Conservation (phyloP, 1,284 basidiomycete genomes). For the Boletus semigastroideus region DNA sequence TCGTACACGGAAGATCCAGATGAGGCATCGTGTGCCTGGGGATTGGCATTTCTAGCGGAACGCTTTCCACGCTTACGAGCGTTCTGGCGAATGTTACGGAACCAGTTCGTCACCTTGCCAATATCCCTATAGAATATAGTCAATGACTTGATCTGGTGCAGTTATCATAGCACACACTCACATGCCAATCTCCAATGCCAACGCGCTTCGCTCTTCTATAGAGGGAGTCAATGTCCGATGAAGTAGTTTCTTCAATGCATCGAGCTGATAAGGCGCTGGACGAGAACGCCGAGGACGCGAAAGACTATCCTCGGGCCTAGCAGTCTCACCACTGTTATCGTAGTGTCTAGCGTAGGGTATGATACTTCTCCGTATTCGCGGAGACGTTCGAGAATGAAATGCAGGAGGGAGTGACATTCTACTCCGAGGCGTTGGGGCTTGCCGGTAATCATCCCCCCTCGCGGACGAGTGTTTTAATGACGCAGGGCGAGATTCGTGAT, state of each 20-base stretch:
- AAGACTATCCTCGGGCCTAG: conserved; percentile 31
- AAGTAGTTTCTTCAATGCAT: conserved; percentile 68
- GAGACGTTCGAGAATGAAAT: conserved; percentile 28
- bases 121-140: conserved; percentile 56
- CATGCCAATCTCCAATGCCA: conserved; percentile 74
- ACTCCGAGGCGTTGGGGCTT: conserved; percentile 27
- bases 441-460: conserved; percentile 27
- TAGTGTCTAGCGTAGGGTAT: conserved; percentile 46
- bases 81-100: conserved; percentile 75
- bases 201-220: conserved; percentile 70
- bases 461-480: conserved; percentile 31
- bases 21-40: conserved; percentile 49
- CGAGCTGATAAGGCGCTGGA: conserved; percentile 73
- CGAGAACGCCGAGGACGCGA: conserved; percentile 63
- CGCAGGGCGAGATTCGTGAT: conserved; percentile 17
- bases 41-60: conserved; percentile 42
- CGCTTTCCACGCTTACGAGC: conserved; percentile 61
- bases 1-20: conserved; percentile 49
- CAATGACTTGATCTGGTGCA: conserved; percentile 1
- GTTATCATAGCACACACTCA: conserved; percentile 34
- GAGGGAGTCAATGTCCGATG: conserved; percentile 69
- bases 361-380: conserved; percentile 41
- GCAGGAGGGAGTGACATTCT: conserved; percentile 34
- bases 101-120: conserved; percentile 84
- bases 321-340: conserved; percentile 23